A percentile compares a stretch with the other conserved stretches of the same genome.
These are phyloP conservation scores for Hysterangium stoloniferum DNA, from an alignment of 768 basidiomycete genomes.

Conservation along the genomic window DNA sequence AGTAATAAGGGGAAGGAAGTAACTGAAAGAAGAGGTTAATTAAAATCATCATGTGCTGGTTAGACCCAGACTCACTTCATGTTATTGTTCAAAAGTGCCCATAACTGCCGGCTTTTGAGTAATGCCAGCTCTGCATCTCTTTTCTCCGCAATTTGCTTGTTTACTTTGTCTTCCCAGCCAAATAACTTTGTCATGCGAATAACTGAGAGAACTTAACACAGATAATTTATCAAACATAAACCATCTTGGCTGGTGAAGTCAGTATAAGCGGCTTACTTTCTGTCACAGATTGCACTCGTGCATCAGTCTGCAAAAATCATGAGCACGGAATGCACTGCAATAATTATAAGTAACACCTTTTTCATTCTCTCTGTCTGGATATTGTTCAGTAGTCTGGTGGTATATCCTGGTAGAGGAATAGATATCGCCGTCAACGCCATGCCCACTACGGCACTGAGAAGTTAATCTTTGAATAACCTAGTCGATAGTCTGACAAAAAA, in stretches of 20 bases:
- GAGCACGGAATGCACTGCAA: not conserved
- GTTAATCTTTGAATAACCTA: not conserved
- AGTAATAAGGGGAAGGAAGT: constrained; percentile 49
- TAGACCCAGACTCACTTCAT: constrained; percentile 30
- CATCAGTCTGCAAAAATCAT: constrained; percentile 37
- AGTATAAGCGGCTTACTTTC: not conserved
- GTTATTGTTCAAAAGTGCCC: constrained; percentile 37
- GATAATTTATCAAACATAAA: no score
- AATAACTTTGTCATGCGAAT: constrained; percentile 67
- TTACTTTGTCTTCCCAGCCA: constrained; percentile 41
- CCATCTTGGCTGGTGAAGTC: constrained; percentile 6
- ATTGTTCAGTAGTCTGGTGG: constrained; percentile 39
- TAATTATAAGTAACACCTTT: constrained; percentile 23
- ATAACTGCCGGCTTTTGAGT: constrained; percentile 44
- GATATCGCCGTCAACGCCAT: constrained; percentile 42
- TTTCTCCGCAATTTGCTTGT: constrained; percentile 42
- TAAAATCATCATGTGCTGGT: not conserved
- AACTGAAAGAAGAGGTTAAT: constrained; percentile 27
- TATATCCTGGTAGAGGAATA: constrained; percentile 50
- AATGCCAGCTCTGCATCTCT: constrained; percentile 53
- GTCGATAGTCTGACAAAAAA: not conserved
- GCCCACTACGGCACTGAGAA: constrained; percentile 39
- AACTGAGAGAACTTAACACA: constrained; percentile 38
- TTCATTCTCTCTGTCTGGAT: constrained; percentile 45
- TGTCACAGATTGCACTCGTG: not conserved